Evolutionary conservation across 768 basidiomycete species (phyloP).

Genomic region (Lactarius evosmus): DNA sequence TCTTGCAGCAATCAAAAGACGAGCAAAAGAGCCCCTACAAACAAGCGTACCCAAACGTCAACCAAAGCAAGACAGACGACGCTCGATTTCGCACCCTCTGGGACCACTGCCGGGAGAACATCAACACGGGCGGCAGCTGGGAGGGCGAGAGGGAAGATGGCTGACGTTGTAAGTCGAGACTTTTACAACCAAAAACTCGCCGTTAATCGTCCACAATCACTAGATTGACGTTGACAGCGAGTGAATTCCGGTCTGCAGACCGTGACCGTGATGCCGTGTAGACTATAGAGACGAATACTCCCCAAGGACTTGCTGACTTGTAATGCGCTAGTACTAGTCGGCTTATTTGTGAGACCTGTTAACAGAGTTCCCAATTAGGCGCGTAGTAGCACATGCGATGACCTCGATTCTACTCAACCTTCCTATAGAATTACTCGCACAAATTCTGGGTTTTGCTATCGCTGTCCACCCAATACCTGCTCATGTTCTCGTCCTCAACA

Average conservation of each 20-base stretch:
- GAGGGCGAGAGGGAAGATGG: conserved; percentile 61
- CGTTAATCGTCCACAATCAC: not conserved
- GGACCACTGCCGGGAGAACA: conserved; percentile 40
- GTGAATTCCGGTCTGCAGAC: conserved; percentile 2
- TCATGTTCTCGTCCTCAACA: conserved; percentile 26
- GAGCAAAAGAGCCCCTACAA: conserved; percentile 54
- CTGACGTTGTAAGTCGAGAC: conserved; percentile 40
- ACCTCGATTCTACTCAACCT: conserved; percentile 17
- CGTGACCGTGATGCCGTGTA: not conserved
- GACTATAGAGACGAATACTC: not conserved
- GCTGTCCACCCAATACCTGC: conserved; percentile 21
- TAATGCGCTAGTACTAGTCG: not conserved
- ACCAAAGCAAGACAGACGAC: conserved; percentile 48
- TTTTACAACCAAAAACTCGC: conserved; percentile 1
- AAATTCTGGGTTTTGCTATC: conserved; percentile 3
- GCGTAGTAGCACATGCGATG: not conserved
- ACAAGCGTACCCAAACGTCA: conserved; percentile 40
- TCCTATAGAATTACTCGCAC: conserved; percentile 22
- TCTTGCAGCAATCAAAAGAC: conserved; percentile 35
- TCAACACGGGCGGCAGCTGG: conserved; percentile 67
- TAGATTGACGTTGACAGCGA: conserved; percentile 31
- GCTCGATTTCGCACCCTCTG: conserved; percentile 55
- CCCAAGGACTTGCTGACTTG: not conserved
- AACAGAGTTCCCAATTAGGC: conserved; percentile 7
- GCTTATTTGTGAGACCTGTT: not conserved